A percentile compares a stretch with the other conserved stretches of the same genome.
Evolutionary conservation across 176 grass and related monocot species (phyloP).

Genomic region (Areca catechu): DNA sequence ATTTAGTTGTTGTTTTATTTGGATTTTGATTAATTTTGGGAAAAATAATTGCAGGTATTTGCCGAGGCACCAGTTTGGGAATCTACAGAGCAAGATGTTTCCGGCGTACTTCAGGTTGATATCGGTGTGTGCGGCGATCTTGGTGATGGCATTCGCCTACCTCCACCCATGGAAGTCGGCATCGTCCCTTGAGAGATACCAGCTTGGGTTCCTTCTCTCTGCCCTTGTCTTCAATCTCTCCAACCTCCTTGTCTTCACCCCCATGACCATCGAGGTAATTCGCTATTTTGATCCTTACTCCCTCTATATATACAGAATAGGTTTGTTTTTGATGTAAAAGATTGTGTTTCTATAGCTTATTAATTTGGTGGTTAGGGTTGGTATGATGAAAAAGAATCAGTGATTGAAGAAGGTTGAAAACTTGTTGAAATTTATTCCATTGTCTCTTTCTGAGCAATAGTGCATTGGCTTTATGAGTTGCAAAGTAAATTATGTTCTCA

Average conservation of each 20-base stretch:
- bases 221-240: constrained; percentile 75
- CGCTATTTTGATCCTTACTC: too few relatives aligned
- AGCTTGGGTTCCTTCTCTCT: constrained; percentile 77
- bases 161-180: constrained; percentile 89
- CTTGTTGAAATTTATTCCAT: too few relatives aligned
- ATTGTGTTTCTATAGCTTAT: too few relatives aligned
- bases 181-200: constrained; percentile 61
- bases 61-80: constrained; percentile 92
- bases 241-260: constrained; percentile 94
- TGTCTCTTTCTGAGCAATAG: too few relatives aligned
- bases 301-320: too few relatives aligned
- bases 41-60: constrained; percentile 38
- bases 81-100: constrained; percentile 94
- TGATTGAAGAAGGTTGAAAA: too few relatives aligned
- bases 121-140: constrained; percentile 62
- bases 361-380: too few relatives aligned
- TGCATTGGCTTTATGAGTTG: too few relatives aligned
- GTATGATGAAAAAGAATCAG: too few relatives aligned
- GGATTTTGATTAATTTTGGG: too few relatives aligned
- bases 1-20: constrained; percentile 1
- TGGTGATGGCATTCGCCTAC: constrained; percentile 70
- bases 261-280: constrained; percentile 88
- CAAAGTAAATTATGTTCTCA: too few relatives aligned
- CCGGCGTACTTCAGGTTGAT: constrained; percentile 78
- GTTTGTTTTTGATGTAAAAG: too few relatives aligned